phyloP scores from a whole-genome alignment of 2,329 filamentous ascomycete species.

The Sarocladiaceae sp. region DNA sequence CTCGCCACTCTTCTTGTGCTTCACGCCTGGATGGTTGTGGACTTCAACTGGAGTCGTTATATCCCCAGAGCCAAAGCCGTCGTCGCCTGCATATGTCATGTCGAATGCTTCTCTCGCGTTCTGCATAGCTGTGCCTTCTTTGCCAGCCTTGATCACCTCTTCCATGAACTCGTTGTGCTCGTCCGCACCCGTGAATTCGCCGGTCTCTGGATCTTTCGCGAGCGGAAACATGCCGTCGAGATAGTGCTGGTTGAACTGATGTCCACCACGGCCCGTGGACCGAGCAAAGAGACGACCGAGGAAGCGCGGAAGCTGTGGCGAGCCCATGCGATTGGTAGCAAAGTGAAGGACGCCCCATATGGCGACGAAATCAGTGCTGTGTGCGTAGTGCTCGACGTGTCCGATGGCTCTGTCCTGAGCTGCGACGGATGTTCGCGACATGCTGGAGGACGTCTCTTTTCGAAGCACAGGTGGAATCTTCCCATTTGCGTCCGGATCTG shows the following conservation, averaged over 20 bases:
- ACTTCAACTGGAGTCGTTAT: slow-evolving; percentile 32
- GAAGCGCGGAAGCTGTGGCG: slow-evolving; percentile 52
- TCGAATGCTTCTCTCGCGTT: slow-evolving; percentile 44
- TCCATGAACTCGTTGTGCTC: slow-evolving; percentile 57
- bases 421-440: slow-evolving; percentile 30
- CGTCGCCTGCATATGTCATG: slow-evolving; percentile 40
- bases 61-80: slow-evolving; percentile 31
- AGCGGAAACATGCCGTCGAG: slow-evolving; percentile 59
- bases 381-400: slow-evolving; percentile 78
- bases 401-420: slow-evolving; percentile 51
- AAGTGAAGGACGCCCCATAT: slow-evolving; percentile 72
- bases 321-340: slow-evolving; percentile 37
- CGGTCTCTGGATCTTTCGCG: slow-evolving; percentile 34
- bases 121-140: slow-evolving; percentile 37
- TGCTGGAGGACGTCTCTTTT: slow-evolving; percentile 18
- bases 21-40: slow-evolving; percentile 24
- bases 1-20: slow-evolving; percentile 20
- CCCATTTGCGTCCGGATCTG: background rate
- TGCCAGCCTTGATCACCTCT: slow-evolving; percentile 44
- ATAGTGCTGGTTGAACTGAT: slow-evolving; percentile 59
- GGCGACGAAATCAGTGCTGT: slow-evolving; percentile 69
- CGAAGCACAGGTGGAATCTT: slow-evolving; percentile 16
- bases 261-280: slow-evolving; percentile 45
- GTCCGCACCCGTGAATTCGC: slow-evolving; percentile 38
- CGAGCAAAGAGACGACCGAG: slow-evolving; percentile 58